Evolutionary conservation across 768 basidiomycete genomes (phyloP).

Genomic region (Tulasnella sp.): DNA sequence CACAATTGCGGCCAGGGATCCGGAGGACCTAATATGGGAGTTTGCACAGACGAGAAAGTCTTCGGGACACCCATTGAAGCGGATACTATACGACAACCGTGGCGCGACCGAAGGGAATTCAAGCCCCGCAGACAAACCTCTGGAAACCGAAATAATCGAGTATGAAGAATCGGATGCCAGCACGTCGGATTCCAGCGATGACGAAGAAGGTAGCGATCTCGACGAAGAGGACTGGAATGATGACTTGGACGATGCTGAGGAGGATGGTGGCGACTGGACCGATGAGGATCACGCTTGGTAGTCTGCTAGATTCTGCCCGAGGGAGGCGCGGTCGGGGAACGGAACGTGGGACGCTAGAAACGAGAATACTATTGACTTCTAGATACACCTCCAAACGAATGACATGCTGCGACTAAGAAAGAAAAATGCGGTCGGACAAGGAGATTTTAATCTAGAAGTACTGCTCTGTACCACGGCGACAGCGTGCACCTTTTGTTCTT

Average conservation of each 20-base stretch:
- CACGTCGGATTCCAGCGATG: not conserved
- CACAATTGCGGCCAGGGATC: not conserved
- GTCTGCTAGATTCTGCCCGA: not conserved
- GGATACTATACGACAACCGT: not conserved
- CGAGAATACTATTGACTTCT: not conserved
- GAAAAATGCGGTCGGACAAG: not conserved
- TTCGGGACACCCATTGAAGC: not conserved
- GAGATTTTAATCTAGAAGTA: not conserved
- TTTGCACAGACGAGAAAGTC: not conserved
- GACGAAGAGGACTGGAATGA: not conserved
- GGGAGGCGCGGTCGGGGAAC: not conserved
- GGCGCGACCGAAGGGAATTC: not conserved
- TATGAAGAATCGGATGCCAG: not conserved
- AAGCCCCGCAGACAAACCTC: not conserved
- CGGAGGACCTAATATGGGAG: not conserved
- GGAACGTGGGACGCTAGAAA: not conserved
- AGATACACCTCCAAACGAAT: slow-evolving; percentile 7
- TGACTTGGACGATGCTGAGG: not conserved
- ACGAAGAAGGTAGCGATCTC: not conserved
- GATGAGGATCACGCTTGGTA: not conserved
- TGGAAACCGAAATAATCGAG: not conserved
- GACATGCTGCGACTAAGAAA: not conserved
- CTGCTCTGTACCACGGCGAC: not conserved
- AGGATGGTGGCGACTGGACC: not conserved
- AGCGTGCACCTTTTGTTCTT: slow-evolving; percentile 3